Percentiles rank a stretch among this genome's conserved stretches.
These are phyloP conservation scores for Entophlyctis luteolus DNA, from an alignment of 192 early-diverging fungal species.

Conservation along the genomic window DNA sequence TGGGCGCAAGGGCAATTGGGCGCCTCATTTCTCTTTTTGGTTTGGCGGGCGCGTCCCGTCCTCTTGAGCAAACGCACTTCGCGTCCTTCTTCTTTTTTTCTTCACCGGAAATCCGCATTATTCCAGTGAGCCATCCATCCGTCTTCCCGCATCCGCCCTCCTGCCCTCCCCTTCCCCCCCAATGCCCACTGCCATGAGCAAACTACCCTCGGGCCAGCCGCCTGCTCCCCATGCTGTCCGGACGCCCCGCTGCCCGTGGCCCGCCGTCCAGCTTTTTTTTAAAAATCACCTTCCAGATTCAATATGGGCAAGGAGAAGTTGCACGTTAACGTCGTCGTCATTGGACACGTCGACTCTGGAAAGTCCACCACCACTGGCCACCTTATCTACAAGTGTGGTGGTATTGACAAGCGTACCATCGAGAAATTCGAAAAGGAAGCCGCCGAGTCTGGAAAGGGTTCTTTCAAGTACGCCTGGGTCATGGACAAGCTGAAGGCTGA, in stretches of 20 bases:
- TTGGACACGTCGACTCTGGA: constrained; percentile 99
- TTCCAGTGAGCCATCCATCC: background rate
- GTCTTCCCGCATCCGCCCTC: background rate
- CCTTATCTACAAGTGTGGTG: constrained; percentile 99
- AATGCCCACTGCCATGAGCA: too few relatives aligned
- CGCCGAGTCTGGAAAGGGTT: constrained; percentile 97
- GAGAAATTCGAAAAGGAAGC: constrained; percentile 99
- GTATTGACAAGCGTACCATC: constrained; percentile 99
- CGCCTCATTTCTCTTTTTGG: too few relatives aligned
- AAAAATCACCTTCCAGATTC: background rate
- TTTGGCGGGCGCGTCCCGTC: too few relatives aligned
- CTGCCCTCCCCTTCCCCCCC: background rate
- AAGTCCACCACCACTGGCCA: constrained; percentile 99
- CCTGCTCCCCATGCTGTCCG: too few relatives aligned
- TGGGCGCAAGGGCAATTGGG: too few relatives aligned
- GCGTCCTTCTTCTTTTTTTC: too few relatives aligned
- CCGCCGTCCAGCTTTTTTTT: background rate
- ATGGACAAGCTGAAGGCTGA: constrained; percentile 99
- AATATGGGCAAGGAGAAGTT: constrained; percentile 22
- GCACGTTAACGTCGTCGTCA: constrained; percentile 64
- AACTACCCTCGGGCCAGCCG: too few relatives aligned
- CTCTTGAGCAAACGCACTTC: too few relatives aligned
- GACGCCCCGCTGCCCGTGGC: too few relatives aligned
- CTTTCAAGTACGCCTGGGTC: constrained; percentile 99
- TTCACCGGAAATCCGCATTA: too few relatives aligned